These are phyloP conservation scores for Phytopythium montanum DNA, from an alignment of 352 stramenopile species.

Conservation along the genomic window DNA sequence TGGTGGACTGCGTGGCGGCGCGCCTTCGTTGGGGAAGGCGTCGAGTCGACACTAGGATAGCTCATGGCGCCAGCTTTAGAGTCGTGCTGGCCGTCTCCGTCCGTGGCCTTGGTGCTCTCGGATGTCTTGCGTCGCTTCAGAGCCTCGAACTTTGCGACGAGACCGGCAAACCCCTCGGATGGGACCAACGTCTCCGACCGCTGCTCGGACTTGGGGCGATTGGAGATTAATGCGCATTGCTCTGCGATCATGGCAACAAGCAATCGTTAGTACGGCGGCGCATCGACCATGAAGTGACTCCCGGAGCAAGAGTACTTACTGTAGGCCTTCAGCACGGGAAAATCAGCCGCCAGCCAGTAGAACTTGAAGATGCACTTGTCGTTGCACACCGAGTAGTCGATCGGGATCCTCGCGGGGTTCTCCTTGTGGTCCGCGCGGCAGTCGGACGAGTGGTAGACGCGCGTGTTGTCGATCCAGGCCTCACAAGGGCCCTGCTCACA, in stretches of 20 bases:
- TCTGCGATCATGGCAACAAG: background rate
- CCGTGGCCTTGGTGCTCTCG: no score
- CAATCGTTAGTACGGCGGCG: background rate
- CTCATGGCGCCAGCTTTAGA: no score
- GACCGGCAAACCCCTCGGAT: no score
- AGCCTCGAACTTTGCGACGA: no score
- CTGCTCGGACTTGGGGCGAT: background rate
- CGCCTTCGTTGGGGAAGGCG: background rate
- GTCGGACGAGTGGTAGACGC: constrained; percentile 17
- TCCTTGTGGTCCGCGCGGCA: constrained; percentile 17
- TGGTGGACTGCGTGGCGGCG: background rate
- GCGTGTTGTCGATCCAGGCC: constrained; percentile 25
- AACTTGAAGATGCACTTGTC: constrained; percentile 32
- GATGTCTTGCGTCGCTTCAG: no score
- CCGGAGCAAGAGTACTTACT: constrained; percentile 3
- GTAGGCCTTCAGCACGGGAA: constrained; percentile 25
- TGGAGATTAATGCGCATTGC: constrained; percentile 7
- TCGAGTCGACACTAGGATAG: no score
- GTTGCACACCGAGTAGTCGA: constrained; percentile 31
- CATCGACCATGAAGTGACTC: background rate
- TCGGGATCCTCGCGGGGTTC: constrained; percentile 26
- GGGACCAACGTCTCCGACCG: background rate
- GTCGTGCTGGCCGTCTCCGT: no score
- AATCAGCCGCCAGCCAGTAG: constrained; percentile 34
- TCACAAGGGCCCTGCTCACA: constrained; percentile 19